Conservation (phyloP, 352 stramenopile genomes). For the Achlya hypogyna region DNA sequence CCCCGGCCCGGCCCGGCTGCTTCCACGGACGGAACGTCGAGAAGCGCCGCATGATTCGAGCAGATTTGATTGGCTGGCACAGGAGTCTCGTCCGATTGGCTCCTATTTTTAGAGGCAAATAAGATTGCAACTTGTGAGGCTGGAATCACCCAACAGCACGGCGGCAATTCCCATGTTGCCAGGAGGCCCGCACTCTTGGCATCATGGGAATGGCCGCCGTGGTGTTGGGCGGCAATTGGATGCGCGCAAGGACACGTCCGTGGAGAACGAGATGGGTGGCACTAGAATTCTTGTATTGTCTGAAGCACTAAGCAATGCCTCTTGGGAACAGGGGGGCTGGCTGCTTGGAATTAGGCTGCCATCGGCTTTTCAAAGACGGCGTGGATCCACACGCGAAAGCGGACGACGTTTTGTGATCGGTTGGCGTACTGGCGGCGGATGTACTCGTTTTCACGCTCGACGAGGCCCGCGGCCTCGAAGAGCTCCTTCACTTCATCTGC, state of each 20-base stretch:
- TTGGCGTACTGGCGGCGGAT: slow-evolving; percentile 84
- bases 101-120: not conserved
- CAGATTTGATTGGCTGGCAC: not conserved
- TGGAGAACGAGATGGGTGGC: no score
- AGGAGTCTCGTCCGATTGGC: not conserved
- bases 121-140: not conserved
- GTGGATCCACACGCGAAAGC: slow-evolving; percentile 85
- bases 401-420: slow-evolving; percentile 71
- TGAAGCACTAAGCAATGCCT: no score
- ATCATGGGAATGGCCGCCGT: no score
- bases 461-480: slow-evolving; percentile 47
- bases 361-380: slow-evolving; percentile 73
- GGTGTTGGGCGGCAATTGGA: no score
- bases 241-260: no score
- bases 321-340: not conserved
- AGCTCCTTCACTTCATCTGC: slow-evolving; percentile 57
- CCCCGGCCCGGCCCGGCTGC: not conserved
- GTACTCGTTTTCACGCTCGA: slow-evolving; percentile 71
- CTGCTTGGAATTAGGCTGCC: not conserved
- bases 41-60: not conserved
- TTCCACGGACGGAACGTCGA: not conserved
- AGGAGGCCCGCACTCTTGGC: no score
- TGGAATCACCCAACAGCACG: not conserved
- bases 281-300: no score
- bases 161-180: no score